Base-by-base conservation (phyloP, 371 early-diverging fungal species). In the Phascolomyces articulosus region DNA sequence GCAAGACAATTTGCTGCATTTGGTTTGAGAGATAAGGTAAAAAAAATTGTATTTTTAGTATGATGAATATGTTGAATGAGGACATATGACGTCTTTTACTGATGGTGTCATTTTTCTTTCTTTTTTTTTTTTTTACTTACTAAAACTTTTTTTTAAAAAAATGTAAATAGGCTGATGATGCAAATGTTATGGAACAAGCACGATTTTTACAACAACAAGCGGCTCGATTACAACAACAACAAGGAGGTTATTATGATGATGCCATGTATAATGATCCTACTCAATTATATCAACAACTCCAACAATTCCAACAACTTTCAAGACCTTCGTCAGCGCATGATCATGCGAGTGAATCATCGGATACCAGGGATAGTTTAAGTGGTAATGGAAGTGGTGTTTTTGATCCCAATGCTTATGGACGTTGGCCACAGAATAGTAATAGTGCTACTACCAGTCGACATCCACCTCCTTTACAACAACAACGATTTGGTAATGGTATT, bases 151-250 rank as follows among this genome's bases (percentile, higher is more conserved):
- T 9, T 34, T 2, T 0, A 34, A 34, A 34, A 34, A 34, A 34
- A 34, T n/a, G n/a, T n/a, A n/a, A 34, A 10, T 51, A 51, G 51
- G 23, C 51, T 24, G 51, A 51, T 13, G 51, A 51, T 4, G 26
- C 15, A 11, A 51, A 51, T 24, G 26, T 51, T 10, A 51, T 51
- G 51, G 51, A 51, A 9, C 51, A 51, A 51, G 24, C 51, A 51
- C 51, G 51, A 23, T 51, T 51, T 51, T 8, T 51, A 24, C 51
- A 51, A 51, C 51, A 51, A 51, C 51, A 51, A 51, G 51, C 51
- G 20, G 51, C n/a, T 24, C 51, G 24, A 2, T 24, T 51, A n/a
- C 51, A 51, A 51, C 51, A 51, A 6, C 51, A 20, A 51, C 51
- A 51, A 23, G 11, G n/a, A 23, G 51, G 51, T 10, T 51, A 24